Percentiles rank a stretch among this genome's conserved stretches.
Evolutionary conservation across 2,329 filamentous ascomycete species (phyloP).

Genomic region (Fusarium coffeatum): DNA sequence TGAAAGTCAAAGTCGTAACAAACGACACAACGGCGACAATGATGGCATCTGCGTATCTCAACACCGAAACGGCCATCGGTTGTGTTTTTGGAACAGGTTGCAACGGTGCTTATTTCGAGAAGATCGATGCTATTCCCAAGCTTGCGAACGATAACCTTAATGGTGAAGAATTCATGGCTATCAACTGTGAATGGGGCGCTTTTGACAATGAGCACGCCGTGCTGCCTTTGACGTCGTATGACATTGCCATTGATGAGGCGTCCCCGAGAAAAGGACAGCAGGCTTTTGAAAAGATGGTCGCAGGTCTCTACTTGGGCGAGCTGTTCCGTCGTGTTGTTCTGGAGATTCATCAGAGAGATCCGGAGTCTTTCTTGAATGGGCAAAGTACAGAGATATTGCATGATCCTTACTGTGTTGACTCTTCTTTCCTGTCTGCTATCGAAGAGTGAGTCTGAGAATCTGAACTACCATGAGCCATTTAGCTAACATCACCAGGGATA

Average conservation of each 20-base stretch:
- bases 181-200: conserved; percentile 97
- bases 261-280: conserved; percentile 96
- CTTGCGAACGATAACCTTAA: conserved; percentile 90
- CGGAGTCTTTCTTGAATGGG: neutral
- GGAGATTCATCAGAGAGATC: conserved; percentile 77
- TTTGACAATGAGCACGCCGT: conserved; percentile 95
- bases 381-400: conserved; percentile 69
- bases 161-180: conserved; percentile 80
- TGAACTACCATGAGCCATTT: too few relatives aligned
- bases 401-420: conserved; percentile 89
- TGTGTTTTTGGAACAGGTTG: conserved; percentile 99
- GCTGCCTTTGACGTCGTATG: conserved; percentile 87
- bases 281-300: conserved; percentile 97
- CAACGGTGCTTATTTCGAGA: conserved; percentile 98
- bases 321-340: conserved; percentile 89
- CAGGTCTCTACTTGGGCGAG: conserved; percentile 92
- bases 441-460: conserved; percentile 74
- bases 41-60: conserved; percentile 95
- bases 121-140: conserved; percentile 90
- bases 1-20: conserved; percentile 91
- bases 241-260: conserved; percentile 86
- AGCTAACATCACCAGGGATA: conserved; percentile 68
- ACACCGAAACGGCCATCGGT: conserved; percentile 89
- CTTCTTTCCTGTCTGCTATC: conserved; percentile 91
- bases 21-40: conserved; percentile 98